phyloP scores from a whole-genome alignment of 371 early-diverging fungal species.

The Chytridiales sp. region DNA sequence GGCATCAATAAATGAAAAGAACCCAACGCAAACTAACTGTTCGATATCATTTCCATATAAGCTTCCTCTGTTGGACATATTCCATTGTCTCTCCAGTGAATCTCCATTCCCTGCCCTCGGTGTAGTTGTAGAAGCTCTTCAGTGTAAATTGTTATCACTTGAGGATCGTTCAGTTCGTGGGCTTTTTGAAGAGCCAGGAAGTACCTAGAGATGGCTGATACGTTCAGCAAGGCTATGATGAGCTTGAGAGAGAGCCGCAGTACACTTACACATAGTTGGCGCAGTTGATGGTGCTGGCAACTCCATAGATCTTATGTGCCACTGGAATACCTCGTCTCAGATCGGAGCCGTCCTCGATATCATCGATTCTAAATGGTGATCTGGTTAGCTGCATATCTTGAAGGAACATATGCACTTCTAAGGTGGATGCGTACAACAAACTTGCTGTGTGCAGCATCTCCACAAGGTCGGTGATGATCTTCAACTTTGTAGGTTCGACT shows the following conservation, averaged over 20 bases:
- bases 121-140: conserved; percentile 90
- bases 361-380: conserved; percentile 74
- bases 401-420: no score
- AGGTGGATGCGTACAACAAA: conserved; percentile 77
- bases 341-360: conserved; percentile 90
- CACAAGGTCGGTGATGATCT: conserved; percentile 73
- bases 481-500: conserved; percentile 66
- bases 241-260: neutral
- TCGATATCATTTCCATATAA: conserved; percentile 85
- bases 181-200: conserved; percentile 86
- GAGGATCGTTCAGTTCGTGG: conserved; percentile 62
- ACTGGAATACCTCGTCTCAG: conserved; percentile 91
- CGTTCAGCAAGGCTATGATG: neutral
- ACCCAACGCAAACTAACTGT: conserved; percentile 61
- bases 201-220: conserved; percentile 48
- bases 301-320: conserved; percentile 92
- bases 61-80: conserved; percentile 84
- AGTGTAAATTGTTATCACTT: conserved; percentile 76
- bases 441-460: conserved; percentile 94
- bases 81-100: conserved; percentile 84
- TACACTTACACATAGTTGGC: conserved; percentile 78
- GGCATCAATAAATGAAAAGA: neutral
- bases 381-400: no score
- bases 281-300: conserved; percentile 88
- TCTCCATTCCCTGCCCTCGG: conserved; percentile 91